Evolutionary conservation across 2,329 filamentous ascomycete genomes (phyloP).

Genomic region (Colletotrichum ledebouriae): DNA sequence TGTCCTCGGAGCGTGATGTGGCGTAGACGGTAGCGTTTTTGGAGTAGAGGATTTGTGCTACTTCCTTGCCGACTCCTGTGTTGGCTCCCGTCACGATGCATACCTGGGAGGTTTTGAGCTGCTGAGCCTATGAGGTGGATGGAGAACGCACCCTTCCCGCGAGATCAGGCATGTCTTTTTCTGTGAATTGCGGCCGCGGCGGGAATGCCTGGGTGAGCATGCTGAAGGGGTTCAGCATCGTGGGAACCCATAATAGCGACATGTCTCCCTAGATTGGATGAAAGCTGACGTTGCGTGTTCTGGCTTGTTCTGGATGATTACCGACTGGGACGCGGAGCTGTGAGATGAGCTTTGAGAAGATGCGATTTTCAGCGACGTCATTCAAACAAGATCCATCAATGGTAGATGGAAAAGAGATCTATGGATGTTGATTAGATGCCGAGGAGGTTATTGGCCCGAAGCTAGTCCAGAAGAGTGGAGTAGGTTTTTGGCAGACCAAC

Average conservation of each 20-base stretch:
- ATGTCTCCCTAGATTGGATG: slow-evolving; percentile 4
- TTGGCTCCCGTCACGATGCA: slow-evolving; percentile 64
- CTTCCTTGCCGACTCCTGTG: slow-evolving; percentile 63
- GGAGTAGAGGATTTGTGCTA: slow-evolving; percentile 66
- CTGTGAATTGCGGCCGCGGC: slow-evolving; percentile 57
- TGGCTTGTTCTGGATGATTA: not conserved
- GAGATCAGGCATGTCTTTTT: slow-evolving; percentile 56
- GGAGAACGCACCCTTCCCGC: slow-evolving; percentile 51
- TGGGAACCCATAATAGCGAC: slow-evolving; percentile 6
- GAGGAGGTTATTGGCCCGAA: slow-evolving; percentile 29
- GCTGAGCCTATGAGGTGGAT: too few relatives aligned
- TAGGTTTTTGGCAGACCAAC: not conserved
- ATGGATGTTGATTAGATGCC: not conserved
- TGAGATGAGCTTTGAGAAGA: not conserved
- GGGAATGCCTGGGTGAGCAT: slow-evolving; percentile 48
- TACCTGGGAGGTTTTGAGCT: slow-evolving; percentile 50
- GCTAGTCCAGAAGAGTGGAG: slow-evolving; percentile 31
- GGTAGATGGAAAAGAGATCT: not conserved
- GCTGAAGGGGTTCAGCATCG: slow-evolving; percentile 38
- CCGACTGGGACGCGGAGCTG: not conserved
- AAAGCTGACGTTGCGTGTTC: not conserved
- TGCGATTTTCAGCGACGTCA: slow-evolving; percentile 14
- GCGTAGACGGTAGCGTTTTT: slow-evolving; percentile 69
- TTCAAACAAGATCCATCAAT: not conserved
- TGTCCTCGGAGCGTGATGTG: slow-evolving; percentile 62